These are phyloP conservation scores for Eucalyptus pauciflora DNA, from an alignment of 345 rosid genomes.

Conservation along the genomic window DNA sequence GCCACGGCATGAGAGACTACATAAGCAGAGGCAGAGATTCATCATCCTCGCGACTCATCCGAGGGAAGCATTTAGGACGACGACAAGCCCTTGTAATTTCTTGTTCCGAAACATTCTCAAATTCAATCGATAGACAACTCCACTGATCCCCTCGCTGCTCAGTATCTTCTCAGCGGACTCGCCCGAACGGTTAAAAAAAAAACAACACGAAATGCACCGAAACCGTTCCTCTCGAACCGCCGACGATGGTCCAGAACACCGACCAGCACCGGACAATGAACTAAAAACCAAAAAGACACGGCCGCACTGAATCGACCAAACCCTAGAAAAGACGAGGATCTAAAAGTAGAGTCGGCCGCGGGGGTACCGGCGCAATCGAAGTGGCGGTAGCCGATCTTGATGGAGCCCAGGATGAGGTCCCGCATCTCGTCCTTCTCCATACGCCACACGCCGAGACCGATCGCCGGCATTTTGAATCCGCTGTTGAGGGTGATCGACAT, in stretches of 20 bases:
- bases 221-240: not conserved
- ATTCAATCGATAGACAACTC: not conserved
- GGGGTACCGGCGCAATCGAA: constrained; percentile 78
- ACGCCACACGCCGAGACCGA: constrained; percentile 90
- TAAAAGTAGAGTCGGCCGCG: not conserved
- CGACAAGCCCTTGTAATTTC: not conserved
- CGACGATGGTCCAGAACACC: not conserved
- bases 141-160: not conserved
- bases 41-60: not conserved
- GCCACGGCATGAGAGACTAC: not conserved
- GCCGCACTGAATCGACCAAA: not conserved
- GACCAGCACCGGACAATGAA: too few species aligned
- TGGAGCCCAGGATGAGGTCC: constrained; percentile 56
- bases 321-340: not conserved
- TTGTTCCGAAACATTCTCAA: not conserved
- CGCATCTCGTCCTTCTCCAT: constrained; percentile 55
- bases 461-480: constrained; percentile 67
- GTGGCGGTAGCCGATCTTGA: constrained; percentile 88
- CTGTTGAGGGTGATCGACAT: constrained; percentile 65
- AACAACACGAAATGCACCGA: not conserved
- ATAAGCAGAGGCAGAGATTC: not conserved
- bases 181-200: not conserved
- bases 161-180: not conserved
- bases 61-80: not conserved
- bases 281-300: not conserved